A percentile compares a stretch with the other conserved stretches of the same genome.
These are phyloP conservation scores for Aspergillus olivimuriae DNA, from an alignment of 495 filamentous ascomycete genomes.

Conservation along the genomic window DNA sequence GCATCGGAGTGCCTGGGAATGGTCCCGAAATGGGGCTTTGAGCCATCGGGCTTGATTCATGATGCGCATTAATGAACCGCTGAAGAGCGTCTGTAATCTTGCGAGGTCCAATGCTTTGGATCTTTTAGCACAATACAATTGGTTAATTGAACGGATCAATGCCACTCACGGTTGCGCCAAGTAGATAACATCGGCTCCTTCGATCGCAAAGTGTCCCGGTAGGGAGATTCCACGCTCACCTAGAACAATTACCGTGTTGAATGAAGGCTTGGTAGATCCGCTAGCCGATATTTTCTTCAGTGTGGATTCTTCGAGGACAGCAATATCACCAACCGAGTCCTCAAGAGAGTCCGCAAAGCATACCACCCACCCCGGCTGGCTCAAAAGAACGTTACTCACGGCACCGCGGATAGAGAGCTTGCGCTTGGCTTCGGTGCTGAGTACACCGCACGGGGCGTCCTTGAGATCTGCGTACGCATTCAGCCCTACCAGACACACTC, in stretches of 20 bases:
- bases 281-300: conserved; percentile 9
- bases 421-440: conserved; percentile 26
- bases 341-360: conserved; percentile 25
- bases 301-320: conserved; percentile 23
- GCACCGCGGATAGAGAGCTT: conserved; percentile 28
- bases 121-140: conserved; percentile 10
- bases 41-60: background rate
- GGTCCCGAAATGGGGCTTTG: conserved; percentile 5
- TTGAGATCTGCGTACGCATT: conserved; percentile 24
- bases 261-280: conserved; percentile 9
- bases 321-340: conserved; percentile 21
- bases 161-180: conserved; percentile 29
- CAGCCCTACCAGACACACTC: conserved; percentile 26
- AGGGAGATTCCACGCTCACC: conserved; percentile 13
- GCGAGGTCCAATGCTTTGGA: conserved; percentile 24
- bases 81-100: conserved; percentile 23
- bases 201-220: conserved; percentile 2
- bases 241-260: conserved; percentile 26
- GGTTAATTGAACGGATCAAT: too few species aligned
- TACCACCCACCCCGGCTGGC: conserved; percentile 22
- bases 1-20: conserved; percentile 5
- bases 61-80: conserved; percentile 9
- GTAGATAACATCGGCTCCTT: conserved; percentile 16
- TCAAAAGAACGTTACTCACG: conserved; percentile 24
- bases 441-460: conserved; percentile 18